Conservation (phyloP, 164 flowering plant genomes). For the Aristolochia contorta region DNA sequence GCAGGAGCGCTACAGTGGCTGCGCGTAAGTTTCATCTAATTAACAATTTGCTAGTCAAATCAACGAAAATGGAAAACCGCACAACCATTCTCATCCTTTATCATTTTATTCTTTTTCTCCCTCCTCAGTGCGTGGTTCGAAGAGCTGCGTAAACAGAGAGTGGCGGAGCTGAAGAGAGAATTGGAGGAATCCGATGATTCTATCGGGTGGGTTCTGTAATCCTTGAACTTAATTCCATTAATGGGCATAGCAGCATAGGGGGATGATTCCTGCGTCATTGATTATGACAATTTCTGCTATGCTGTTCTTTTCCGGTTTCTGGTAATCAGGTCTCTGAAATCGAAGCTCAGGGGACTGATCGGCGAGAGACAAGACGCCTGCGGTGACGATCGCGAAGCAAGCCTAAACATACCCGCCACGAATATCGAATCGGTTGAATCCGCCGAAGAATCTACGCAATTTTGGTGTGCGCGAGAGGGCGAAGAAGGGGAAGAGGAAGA, state of each 20-base stretch:
- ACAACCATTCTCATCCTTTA: too few species aligned
- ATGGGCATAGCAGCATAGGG: too few species aligned
- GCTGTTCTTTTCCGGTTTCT: not conserved
- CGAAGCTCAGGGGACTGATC: slow-evolving; percentile 54
- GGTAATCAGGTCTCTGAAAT: slow-evolving; percentile 49
- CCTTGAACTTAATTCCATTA: too few species aligned
- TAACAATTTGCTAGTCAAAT: too few species aligned
- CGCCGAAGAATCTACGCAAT: slow-evolving; percentile 30
- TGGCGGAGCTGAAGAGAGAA: slow-evolving; percentile 55
- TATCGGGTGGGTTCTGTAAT: slow-evolving; percentile 50
- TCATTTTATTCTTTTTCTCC: not conserved
- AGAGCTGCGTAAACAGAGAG: slow-evolving; percentile 59
- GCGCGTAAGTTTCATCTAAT: too few species aligned
- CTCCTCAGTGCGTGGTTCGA: slow-evolving; percentile 60
- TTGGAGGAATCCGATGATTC: slow-evolving; percentile 69
- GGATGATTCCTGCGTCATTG: too few species aligned
- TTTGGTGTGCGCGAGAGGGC: slow-evolving; percentile 10
- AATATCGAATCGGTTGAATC: slow-evolving; percentile 27
- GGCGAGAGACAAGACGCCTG: slow-evolving; percentile 20
- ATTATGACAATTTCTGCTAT: too few species aligned
- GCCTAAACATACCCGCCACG: slow-evolving; percentile 27
- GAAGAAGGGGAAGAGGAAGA: not conserved
- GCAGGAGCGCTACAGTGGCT: too few species aligned
- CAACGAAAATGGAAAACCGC: not conserved
- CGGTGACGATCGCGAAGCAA: slow-evolving; percentile 26